These are phyloP conservation scores for Camellia sinensis DNA, from an alignment of 148 eudicot species.

Conservation along the genomic window DNA sequence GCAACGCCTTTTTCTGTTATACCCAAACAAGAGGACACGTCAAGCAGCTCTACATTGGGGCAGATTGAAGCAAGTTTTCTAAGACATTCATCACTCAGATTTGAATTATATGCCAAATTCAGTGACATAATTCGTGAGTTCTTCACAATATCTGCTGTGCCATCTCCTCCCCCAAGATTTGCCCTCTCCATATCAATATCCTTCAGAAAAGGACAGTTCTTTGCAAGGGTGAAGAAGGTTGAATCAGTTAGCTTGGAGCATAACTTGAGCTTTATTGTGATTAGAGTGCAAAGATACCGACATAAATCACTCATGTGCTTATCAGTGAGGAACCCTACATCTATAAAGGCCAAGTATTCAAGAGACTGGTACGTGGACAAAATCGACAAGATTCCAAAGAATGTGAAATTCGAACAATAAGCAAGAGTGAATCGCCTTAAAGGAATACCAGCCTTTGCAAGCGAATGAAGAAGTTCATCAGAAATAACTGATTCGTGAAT, in stretches of 20 bases:
- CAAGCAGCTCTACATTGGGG: constrained; percentile 52
- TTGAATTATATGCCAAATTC: constrained; percentile 32
- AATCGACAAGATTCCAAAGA: too few species aligned
- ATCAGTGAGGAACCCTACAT: too few species aligned
- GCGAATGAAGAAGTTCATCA: too few species aligned
- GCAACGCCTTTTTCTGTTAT: constrained; percentile 48
- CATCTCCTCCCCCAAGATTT: constrained; percentile 27
- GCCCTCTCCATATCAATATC: constrained; percentile 52
- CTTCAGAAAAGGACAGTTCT: constrained; percentile 41
- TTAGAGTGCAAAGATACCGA: constrained; percentile 28
- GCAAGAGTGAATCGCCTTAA: too few species aligned
- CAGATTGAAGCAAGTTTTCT: constrained; percentile 41
- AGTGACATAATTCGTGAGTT: constrained; percentile 33
- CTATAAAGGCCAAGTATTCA: too few species aligned
- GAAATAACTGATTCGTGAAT: too few species aligned
- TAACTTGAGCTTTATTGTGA: constrained; percentile 41
- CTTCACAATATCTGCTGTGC: constrained; percentile 18
- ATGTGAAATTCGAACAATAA: too few species aligned
- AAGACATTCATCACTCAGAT: constrained; percentile 44
- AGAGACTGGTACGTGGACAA: too few species aligned
- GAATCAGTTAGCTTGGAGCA: constrained; percentile 37
- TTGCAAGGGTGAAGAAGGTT: constrained; percentile 40
- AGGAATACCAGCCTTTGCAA: too few species aligned
- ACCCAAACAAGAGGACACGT: constrained; percentile 39
- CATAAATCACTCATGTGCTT: too few species aligned